phyloP scores from a whole-genome alignment of 2,329 filamentous ascomycete genomes.

The Calonectria multiphialidica region DNA sequence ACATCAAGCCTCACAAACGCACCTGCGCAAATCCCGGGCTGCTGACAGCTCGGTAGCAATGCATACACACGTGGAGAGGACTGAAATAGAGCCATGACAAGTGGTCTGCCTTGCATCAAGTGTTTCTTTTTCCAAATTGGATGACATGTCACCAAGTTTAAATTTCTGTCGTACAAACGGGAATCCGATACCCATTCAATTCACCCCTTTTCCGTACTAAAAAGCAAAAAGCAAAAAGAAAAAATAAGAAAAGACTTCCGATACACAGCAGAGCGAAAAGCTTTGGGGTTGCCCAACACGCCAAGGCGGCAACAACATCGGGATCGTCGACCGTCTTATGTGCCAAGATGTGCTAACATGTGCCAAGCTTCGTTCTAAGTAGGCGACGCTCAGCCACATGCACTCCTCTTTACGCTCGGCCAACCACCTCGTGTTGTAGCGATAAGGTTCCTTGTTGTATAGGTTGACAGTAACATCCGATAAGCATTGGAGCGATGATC shows the following conservation, averaged over 20 bases:
- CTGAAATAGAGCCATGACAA: not conserved
- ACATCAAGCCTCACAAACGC: conserved; percentile 9
- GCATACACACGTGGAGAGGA: not conserved
- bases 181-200: not conserved
- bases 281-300: not conserved
- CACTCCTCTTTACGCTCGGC: not conserved
- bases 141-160: not conserved
- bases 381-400: conserved; percentile 13
- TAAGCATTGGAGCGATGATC: not conserved
- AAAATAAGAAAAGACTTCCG: not conserved
- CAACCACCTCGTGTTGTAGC: not conserved
- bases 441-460: conserved; percentile 5
- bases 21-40: not conserved
- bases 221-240: not conserved
- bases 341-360: conserved; percentile 7
- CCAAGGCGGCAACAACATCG: not conserved
- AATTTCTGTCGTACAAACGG: not conserved
- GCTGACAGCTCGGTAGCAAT: not conserved
- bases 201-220: not conserved
- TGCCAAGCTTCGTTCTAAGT: conserved; percentile 22
- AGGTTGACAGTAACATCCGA: not conserved
- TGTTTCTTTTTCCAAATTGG: not conserved
- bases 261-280: not conserved
- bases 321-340: not conserved
- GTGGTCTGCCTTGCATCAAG: not conserved